Percentiles rank a stretch among this genome's conserved stretches.
Conservation (phyloP, 148 eudicot genomes). For the Silene latifolia region DNA sequence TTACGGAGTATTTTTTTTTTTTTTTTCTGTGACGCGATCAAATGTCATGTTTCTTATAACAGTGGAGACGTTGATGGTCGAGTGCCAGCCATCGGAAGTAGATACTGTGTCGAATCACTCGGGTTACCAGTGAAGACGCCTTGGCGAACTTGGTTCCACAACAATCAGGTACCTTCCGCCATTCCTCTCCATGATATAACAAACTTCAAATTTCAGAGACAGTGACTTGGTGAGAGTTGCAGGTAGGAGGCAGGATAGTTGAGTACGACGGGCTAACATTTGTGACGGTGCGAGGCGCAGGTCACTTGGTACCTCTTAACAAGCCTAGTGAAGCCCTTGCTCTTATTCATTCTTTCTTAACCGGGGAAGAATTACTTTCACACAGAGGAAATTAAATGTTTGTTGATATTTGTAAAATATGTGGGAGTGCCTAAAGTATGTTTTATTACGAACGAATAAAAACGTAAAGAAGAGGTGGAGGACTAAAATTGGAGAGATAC, state of each 20-base stretch:
- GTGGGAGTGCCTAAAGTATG: background rate
- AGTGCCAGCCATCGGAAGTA: conserved; percentile 53
- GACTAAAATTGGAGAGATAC: too few relatives aligned
- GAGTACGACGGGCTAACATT: conserved; percentile 51
- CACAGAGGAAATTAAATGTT: conserved; percentile 24
- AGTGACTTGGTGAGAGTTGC: conserved; percentile 2
- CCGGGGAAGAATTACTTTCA: conserved; percentile 38
- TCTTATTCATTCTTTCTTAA: conserved; percentile 47
- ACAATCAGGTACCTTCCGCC: conserved; percentile 40
- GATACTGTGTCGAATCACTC: conserved; percentile 57
- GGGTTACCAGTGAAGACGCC: conserved; percentile 43
- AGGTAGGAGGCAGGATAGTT: conserved; percentile 60
- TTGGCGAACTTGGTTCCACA: conserved; percentile 62
- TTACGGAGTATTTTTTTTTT: too few relatives aligned
- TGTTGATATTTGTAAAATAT: background rate
- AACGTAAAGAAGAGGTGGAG: too few relatives aligned
- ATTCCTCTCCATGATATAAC: background rate
- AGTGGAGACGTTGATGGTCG: conserved; percentile 66
- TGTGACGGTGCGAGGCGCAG: conserved; percentile 58
- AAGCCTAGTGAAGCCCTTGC: conserved; percentile 54
- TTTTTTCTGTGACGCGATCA: background rate
- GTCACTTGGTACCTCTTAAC: conserved; percentile 60
- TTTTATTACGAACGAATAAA: too few relatives aligned
- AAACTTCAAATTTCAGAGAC: background rate
- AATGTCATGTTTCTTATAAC: background rate